Evolutionary conservation across 2,329 filamentous ascomycete species (phyloP).

Genomic region (Neofusicoccum umdonicola): DNA sequence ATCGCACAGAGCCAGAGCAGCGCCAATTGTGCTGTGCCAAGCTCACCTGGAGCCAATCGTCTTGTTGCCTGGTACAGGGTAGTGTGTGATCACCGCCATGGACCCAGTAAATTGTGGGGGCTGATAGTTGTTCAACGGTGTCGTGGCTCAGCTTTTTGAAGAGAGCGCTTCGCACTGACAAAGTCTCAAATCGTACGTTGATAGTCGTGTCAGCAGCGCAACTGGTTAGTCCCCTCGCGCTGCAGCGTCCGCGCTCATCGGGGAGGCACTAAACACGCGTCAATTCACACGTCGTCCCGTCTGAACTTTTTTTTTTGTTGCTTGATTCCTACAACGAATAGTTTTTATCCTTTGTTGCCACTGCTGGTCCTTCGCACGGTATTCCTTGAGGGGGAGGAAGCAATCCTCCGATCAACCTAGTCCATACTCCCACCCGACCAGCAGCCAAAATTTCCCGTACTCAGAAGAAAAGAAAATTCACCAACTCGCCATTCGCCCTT

Average conservation of each 20-base stretch:
- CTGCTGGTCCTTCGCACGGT: background rate
- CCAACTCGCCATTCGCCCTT: constrained; percentile 6
- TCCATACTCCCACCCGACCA: constrained; percentile 6
- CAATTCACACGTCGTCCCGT: background rate
- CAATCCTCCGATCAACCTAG: constrained; percentile 9
- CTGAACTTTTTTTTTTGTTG: background rate
- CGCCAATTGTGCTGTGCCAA: background rate
- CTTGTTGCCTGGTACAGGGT: background rate
- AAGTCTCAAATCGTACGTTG: background rate
- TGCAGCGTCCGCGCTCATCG: background rate
- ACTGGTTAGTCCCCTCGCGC: background rate
- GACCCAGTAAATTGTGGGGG: constrained; percentile 10
- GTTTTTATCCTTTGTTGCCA: background rate
- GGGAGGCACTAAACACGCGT: background rate
- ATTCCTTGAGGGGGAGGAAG: background rate
- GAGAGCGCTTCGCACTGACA: constrained; percentile 12
- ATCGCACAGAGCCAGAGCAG: background rate
- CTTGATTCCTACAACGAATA: constrained; percentile 3
- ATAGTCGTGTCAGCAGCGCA: background rate
- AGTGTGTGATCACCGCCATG: constrained; percentile 2
- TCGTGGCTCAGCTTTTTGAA: constrained; percentile 1
- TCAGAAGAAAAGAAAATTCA: constrained; percentile 4
- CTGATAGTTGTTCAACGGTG: constrained; percentile 12
- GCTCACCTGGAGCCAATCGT: background rate
- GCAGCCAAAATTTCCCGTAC: constrained; percentile 6